Base-by-base conservation (phyloP, 2,329 filamentous ascomycete genomes). In the Sporothrix brunneoviolacea region DNA sequence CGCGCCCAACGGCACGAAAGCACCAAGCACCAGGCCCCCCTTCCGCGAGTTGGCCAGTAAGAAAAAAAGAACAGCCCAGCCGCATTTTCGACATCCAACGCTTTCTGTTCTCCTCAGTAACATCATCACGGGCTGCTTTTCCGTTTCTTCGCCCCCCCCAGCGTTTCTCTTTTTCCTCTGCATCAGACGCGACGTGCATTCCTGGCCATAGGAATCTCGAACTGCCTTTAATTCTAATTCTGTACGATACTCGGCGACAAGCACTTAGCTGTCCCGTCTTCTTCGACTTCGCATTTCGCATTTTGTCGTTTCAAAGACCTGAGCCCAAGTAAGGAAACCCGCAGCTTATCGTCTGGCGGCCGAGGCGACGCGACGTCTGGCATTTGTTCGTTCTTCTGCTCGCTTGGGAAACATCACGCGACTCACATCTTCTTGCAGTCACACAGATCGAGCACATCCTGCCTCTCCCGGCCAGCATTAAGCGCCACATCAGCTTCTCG, bases 41-140 rank as follows among this genome's bases (percentile, higher is more conserved):
- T 24, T 33, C 43, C 27, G 32, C 50, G 37, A 38, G 37, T 37
- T 41, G 46, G 48, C 36, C 51, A 57, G 55, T 52, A 42, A 49
- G 54, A 51, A 53, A 51, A 53, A 50, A 57, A 27, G 32, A 51
- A 30, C 44, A 44, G 19, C 46, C 53, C 51, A 54, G 52, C 56
- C 56, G 52, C 51, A 58, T 49, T 56, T 56, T 55, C 50, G 40
- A 53, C 51, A 48, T 55, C 44, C 40, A 51, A 44, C 6, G 37
- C 42, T 38, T 52, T 43, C 24, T 32, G 22, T 39, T 22, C 48
- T 21, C 48, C 36, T 45, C 37, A 27, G 30, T 32, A 42, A 32
- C 42, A 54, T 46, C 51, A 53, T 37, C 35, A 19, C 41, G 50
- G 39, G 45, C 24, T 13, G 2, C 38, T 10, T 15, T 15, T 28